Evolutionary conservation across 176 grass and related monocot genomes (phyloP).

Genomic region (Cenchrus americanus): DNA sequence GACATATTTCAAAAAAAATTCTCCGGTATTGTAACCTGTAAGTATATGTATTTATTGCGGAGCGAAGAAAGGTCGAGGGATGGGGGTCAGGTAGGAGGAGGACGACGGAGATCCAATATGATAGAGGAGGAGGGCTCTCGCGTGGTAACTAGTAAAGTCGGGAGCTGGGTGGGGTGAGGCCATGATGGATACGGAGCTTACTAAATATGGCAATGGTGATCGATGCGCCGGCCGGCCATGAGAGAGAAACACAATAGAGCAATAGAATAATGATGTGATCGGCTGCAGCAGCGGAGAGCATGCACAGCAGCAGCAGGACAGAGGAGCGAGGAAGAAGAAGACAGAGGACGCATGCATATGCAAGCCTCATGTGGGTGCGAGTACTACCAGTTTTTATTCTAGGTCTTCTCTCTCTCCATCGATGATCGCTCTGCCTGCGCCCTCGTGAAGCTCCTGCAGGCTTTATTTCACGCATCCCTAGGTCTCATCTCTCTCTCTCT

Average conservation of each 20-base stretch:
- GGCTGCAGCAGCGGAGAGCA: neutral
- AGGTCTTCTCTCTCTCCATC: too few species aligned
- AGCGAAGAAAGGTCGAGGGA: constrained; percentile 16
- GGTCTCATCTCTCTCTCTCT: constrained; percentile 12
- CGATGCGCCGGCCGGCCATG: neutral
- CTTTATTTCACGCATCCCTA: constrained; percentile 81
- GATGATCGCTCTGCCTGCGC: constrained; percentile 24
- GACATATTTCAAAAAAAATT: too few species aligned
- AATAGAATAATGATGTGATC: constrained; percentile 35
- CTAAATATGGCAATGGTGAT: constrained; percentile 48
- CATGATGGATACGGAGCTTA: constrained; percentile 49
- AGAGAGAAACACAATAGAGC: neutral
- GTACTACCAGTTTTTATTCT: constrained; percentile 32
- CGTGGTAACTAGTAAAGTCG: constrained; percentile 25
- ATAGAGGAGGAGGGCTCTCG: neutral
- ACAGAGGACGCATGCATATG: constrained; percentile 41
- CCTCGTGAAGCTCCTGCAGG: constrained; percentile 77
- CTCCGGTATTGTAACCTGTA: too few species aligned
- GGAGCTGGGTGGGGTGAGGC: constrained; percentile 30
- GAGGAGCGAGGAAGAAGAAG: constrained; percentile 20
- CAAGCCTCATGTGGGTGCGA: constrained; percentile 40
- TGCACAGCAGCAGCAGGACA: neutral
- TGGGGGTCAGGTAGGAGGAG: constrained; percentile 42
- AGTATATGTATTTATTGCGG: neutral
- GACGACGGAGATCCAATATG: neutral